Evolutionary conservation across 352 stramenopile genomes (phyloP).

Genomic region (Phytophthora agathidicida): DNA sequence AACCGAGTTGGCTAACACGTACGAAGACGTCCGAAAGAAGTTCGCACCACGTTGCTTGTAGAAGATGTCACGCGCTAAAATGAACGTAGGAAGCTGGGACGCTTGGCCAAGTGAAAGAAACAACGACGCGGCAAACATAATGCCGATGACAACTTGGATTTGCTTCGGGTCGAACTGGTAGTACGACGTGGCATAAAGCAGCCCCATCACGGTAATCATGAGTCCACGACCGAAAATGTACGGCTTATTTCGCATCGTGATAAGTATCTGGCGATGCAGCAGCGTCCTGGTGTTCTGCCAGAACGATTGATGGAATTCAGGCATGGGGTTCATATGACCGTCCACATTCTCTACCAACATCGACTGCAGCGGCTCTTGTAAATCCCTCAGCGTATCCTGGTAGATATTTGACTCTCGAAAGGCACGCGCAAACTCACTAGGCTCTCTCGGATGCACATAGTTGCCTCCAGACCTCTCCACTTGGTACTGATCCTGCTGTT

Average conservation of each 20-base stretch:
- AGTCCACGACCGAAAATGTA: constrained; percentile 44
- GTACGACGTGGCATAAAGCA: constrained; percentile 44
- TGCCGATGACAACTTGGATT: constrained; percentile 45
- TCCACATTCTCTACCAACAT: constrained; percentile 50
- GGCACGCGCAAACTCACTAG: constrained; percentile 42
- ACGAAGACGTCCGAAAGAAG: constrained; percentile 58
- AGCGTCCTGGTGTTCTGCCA: constrained; percentile 34
- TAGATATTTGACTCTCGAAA: constrained; percentile 50
- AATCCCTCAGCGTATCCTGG: constrained; percentile 55
- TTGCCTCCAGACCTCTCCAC: constrained; percentile 10
- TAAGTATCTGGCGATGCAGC: constrained; percentile 52
- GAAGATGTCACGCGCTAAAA: constrained; percentile 47
- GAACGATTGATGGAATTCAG: constrained; percentile 35
- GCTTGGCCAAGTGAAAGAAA: constrained; percentile 79
- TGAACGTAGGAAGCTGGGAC: constrained; percentile 69
- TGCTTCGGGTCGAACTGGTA: constrained; percentile 43
- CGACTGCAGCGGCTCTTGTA: constrained; percentile 37
- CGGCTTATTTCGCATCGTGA: constrained; percentile 51
- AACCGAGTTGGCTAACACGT: constrained; percentile 56
- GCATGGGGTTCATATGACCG: constrained; percentile 75
- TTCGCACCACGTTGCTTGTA: constrained; percentile 63
- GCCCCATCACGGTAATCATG: constrained; percentile 45
- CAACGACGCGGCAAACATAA: constrained; percentile 74
- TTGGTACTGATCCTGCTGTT: constrained; percentile 39
- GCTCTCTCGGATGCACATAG: constrained; percentile 22